Percentiles rank a stretch among this genome's conserved stretches.
These are phyloP conservation scores for Dryas integrifolia DNA, from an alignment of 331 rosid species.

Conservation along the genomic window DNA sequence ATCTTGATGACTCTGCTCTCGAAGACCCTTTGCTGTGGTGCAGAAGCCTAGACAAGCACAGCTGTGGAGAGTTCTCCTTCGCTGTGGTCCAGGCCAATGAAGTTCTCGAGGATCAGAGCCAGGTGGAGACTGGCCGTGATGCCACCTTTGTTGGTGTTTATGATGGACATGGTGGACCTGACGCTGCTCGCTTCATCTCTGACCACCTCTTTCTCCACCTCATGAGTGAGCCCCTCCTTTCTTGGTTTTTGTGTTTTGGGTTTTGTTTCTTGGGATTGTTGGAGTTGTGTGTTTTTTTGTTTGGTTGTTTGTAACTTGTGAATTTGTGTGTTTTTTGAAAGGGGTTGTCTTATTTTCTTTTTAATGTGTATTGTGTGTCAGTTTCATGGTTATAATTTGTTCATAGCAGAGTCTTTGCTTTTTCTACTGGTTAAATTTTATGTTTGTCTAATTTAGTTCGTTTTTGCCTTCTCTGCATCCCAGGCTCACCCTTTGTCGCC, in stretches of 20 bases:
- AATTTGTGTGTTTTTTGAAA: background rate
- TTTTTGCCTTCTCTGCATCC: background rate
- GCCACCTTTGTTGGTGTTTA: constrained; percentile 74
- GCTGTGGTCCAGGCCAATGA: constrained; percentile 84
- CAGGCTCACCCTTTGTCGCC: background rate
- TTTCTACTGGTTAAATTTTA: background rate
- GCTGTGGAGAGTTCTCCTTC: constrained; percentile 67
- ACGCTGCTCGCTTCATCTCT: constrained; percentile 54
- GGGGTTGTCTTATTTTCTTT: background rate
- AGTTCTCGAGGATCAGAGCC: constrained; percentile 71
- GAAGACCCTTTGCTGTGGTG: constrained; percentile 64
- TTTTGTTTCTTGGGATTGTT: background rate
- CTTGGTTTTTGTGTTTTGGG: background rate
- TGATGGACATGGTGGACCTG: constrained; percentile 78
- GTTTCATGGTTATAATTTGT: background rate
- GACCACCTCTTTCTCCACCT: constrained; percentile 59
- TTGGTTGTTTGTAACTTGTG: background rate
- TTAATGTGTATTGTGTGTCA: background rate
- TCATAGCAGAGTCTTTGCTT: background rate
- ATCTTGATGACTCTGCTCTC: constrained; percentile 39
- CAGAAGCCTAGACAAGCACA: constrained; percentile 61
- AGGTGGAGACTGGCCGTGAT: constrained; percentile 69
- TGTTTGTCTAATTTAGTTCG: background rate
- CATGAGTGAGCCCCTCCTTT: constrained; percentile 41
- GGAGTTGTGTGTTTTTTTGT: background rate